Percentiles rank a stretch among this genome's conserved stretches.
phyloP scores from a whole-genome alignment of 169 alveolate genomes.

The Plasmodium knowlesi region DNA sequence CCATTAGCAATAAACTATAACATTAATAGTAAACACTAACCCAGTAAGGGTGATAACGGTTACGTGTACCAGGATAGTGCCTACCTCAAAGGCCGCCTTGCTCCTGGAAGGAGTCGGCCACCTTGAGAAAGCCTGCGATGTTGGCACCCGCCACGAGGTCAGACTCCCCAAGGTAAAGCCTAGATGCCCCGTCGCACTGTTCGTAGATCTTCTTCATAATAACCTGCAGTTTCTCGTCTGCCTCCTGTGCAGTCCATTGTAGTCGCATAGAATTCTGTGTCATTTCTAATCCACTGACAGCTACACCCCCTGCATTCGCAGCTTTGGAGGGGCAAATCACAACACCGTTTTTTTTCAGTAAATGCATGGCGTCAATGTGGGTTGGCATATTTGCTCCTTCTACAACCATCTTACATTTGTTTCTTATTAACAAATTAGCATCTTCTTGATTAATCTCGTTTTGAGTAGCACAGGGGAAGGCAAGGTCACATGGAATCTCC shows the following conservation, averaged over 20 bases:
- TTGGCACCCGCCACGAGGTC: slow-evolving; percentile 90
- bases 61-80: not conserved
- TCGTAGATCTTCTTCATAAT: slow-evolving; percentile 84
- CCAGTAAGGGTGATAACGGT: not conserved
- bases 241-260: slow-evolving; percentile 86
- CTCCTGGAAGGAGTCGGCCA: slow-evolving; percentile 87
- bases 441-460: slow-evolving; percentile 85
- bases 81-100: slow-evolving; percentile 80
- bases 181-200: slow-evolving; percentile 81
- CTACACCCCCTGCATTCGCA: slow-evolving; percentile 93
- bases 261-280: slow-evolving; percentile 87
- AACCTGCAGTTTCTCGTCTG: slow-evolving; percentile 79
- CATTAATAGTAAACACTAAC: not conserved
- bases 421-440: slow-evolving; percentile 83
- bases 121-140: slow-evolving; percentile 89
- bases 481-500: slow-evolving; percentile 83
- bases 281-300: slow-evolving; percentile 91
- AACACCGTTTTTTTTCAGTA: slow-evolving; percentile 78
- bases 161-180: slow-evolving; percentile 75
- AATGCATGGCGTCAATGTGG: slow-evolving; percentile 84
- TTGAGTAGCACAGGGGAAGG: slow-evolving; percentile 91
- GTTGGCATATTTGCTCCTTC: slow-evolving; percentile 93
- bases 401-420: slow-evolving; percentile 79
- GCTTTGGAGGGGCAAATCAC: slow-evolving; percentile 90
- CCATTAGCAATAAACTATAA: not conserved